Base-by-base conservation (phyloP, 1,139 yeast species). In the Meyerozyma sp. region DNA sequence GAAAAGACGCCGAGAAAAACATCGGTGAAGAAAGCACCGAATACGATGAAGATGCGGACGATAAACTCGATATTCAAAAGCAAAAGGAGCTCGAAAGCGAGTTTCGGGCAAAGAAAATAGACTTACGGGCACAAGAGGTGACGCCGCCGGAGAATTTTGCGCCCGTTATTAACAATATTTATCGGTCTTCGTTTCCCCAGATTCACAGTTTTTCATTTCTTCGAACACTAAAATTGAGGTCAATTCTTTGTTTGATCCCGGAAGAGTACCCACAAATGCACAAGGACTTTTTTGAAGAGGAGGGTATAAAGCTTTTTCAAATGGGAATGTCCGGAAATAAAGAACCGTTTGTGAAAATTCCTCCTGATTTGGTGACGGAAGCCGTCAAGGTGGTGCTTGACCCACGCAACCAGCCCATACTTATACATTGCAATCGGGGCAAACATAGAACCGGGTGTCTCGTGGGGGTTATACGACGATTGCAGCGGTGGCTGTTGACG, bases 381-480 rank as follows among this genome's bases (percentile, higher is more conserved):
- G 97, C 98, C 0, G 70, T 91, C 48, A 82, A 84, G 55, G 82
- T 90, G 25, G 89, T 90, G 11, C 63, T 90, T 13, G 74, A 93
- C 55, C 96, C 96, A 0, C 80, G 62, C 14, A 91, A 93, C 62
- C 98, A 90, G 46, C 98, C 98, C 0, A 72, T 93, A 11, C 69
- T 93, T 47, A 87, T 93, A 40, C 98, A 93, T 65, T 93, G 98
- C 64, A 93, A 93, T 63, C 71, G 97, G 46, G 98, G 98, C 8
- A 93, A 93, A 56, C 98, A 93, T 61, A 76, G 98, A 53, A 93
- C 98, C 0, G 98, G 98, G 0, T 93, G 98, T 62, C 71, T 93
- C 14, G 93, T 93, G 9, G 98, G 98, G 2, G 93, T 96, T 52
- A 72, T 93, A 36, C 68, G 98, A 47, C 73, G 94, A 53, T 66